Evolutionary conservation across 345 rosid species (phyloP), one percentile per base, ranked within the genome.

Genomic region (Euphorbia peplus): DNA sequence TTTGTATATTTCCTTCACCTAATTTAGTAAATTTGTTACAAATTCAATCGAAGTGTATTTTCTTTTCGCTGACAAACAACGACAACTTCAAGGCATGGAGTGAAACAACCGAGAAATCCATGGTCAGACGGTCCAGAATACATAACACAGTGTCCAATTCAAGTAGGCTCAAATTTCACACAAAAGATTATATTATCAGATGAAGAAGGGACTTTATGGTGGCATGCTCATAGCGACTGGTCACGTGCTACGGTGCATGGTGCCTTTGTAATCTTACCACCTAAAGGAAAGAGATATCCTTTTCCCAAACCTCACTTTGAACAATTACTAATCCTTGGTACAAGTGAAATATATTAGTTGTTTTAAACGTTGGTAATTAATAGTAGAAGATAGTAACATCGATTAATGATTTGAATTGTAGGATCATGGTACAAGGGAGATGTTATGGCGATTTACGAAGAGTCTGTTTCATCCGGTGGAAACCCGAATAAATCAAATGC

Each of bases 11-110:
- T 52, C 8, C 28, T 19, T 1, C 3, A 50, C 24, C 4, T 16
- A 15, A 6, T 35, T 35, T 35, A 22, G 3, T 16, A 50, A 50
- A n/a, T n/a, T n/a, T n/a, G n/a, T n/a, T n/a, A n/a, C n/a, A n/a
- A n/a, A n/a, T n/a, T n/a, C n/a, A n/a, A n/a, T n/a, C n/a, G n/a
- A 50, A 50, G 16, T 46, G 51, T 2, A 46, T 53, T 18, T 15
- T 28, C 2, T 11, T 14, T 22, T 22, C 18, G 16, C n/a, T n/a
- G n/a, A n/a, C n/a, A n/a, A n/a, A n/a, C n/a, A n/a, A n/a, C n/a
- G n/a, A n/a, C n/a, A n/a, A n/a, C n/a, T n/a, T n/a, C n/a, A 44
- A 83, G 82, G 86, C 84, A 80, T 35, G 86, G 84, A 16, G 79
- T 83, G 63, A 76, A 66, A 16, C 82, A 70, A 10, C 86, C 86